phyloP scores from a whole-genome alignment of 225 moss, liverwort and hornwort genomes.

The Pseudoscleropodium purum region DNA sequence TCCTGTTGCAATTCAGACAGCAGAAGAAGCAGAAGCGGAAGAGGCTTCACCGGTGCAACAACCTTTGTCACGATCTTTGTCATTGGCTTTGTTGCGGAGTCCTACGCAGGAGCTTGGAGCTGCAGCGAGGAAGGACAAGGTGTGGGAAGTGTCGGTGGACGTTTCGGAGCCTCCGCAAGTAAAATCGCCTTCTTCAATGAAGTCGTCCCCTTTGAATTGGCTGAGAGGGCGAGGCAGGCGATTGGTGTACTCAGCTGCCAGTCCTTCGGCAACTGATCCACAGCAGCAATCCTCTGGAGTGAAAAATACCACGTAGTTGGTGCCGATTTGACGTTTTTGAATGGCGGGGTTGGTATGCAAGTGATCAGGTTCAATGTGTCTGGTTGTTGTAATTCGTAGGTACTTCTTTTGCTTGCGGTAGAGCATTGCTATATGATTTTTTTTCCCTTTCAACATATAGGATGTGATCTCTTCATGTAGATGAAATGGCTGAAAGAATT shows the following conservation, averaged over 20 bases:
- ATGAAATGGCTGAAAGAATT: neutral
- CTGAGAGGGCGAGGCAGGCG: conserved; percentile 22
- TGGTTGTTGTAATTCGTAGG: neutral
- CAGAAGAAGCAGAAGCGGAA: neutral
- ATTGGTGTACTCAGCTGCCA: conserved; percentile 35
- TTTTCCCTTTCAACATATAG: neutral
- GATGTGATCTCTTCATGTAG: neutral
- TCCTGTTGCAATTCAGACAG: neutral
- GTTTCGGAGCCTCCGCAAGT: conserved; percentile 7
- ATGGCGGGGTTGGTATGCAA: neutral
- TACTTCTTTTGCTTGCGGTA: neutral
- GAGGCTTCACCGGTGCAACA: neutral
- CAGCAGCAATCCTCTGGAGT: neutral
- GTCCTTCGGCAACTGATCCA: conserved; percentile 5
- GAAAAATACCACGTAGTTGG: neutral
- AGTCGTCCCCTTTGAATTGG: conserved; percentile 17
- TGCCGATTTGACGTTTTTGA: neutral
- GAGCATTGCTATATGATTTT: neutral
- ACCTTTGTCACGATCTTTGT: neutral
- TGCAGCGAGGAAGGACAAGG: conserved; percentile 8
- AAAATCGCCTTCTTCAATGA: neutral
- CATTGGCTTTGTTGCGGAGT: neutral
- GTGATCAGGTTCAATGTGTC: neutral
- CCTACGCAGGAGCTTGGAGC: neutral
- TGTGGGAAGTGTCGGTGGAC: conserved; percentile 33